Evolutionary conservation across 2,329 filamentous ascomycete genomes (phyloP).

Genomic region (Fonsecaea monophora): DNA sequence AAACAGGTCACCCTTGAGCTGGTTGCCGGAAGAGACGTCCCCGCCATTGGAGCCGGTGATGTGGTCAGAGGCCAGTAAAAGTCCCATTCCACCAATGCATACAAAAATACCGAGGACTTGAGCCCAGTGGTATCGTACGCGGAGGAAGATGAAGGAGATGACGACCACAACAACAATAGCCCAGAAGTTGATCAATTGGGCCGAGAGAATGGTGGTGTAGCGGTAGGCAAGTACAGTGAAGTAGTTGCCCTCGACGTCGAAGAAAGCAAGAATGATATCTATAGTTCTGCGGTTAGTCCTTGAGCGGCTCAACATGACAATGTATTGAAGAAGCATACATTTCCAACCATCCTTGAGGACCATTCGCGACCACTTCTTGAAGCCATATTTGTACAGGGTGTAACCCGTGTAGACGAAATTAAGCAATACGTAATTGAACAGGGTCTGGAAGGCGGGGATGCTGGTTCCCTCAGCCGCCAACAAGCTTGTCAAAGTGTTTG

Average conservation of each 20-base stretch:
- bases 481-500: constrained; percentile 86
- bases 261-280: constrained; percentile 85
- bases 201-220: constrained; percentile 88
- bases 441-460: constrained; percentile 92
- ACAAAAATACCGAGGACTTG: constrained; percentile 88
- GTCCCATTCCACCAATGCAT: constrained; percentile 87
- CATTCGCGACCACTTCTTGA: constrained; percentile 70
- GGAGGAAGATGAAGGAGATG: constrained; percentile 80
- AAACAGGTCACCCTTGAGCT: constrained; percentile 91
- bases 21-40: constrained; percentile 61
- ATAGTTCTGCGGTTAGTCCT: constrained; percentile 1
- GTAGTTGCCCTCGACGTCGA: constrained; percentile 97
- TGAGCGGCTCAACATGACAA: background rate
- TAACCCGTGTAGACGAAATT: constrained; percentile 80
- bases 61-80: constrained; percentile 86
- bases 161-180: constrained; percentile 91
- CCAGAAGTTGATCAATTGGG: constrained; percentile 98
- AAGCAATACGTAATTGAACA: constrained; percentile 92
- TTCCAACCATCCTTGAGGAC: constrained; percentile 81
- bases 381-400: constrained; percentile 80
- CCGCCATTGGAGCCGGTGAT: constrained; percentile 75
- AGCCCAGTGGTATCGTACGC: constrained; percentile 85
- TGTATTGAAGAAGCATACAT: constrained; percentile 53
- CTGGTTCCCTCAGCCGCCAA: constrained; percentile 72
- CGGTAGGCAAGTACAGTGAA: constrained; percentile 95